Base-by-base conservation (phyloP, 441 rosid genomes). In the Biscutella laevigata region DNA sequence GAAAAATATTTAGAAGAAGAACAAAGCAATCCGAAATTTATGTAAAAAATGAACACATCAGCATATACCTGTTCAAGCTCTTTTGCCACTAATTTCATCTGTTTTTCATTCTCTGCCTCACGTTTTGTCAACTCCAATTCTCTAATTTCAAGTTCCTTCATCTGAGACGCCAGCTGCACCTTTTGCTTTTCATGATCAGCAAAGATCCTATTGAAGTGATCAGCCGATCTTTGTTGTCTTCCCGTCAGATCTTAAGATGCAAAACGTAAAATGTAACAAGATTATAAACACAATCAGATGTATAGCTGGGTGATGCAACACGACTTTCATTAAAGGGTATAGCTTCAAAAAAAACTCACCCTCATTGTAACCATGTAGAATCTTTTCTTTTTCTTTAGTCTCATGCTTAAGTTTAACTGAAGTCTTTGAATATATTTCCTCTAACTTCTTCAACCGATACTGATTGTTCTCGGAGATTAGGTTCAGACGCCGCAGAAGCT, bases 151-250 rank as follows among this genome's bases (percentile, higher is more conserved):
- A 91, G 88, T 67, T 83, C 89, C 54, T 59, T 76, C 50, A 70
- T 80, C 61, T 77, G 87, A 68, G 94, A 71, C 70, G 76, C 95
- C 51, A 91, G 57, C 63, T 82, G 95, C 50, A 39, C 24, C 78
- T 85, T 88, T 25, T 74, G 80, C 68, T 85, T 88, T 74, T 85
- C 95, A 60, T 88, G 94, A 59, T 91, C 94, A 57, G 62, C 77
- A 62, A 75, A 76, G 53, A 88, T 83, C 64, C 77, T 83, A 66
- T 65, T 80, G 47, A 74, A 83, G 64, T 91, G 95, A 39, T 81
- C 94, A 24, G 68, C 64, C 7, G 94, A 82, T 43, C 79, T 77
- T 21, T 63, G 55, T 70, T 88, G 94, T 54, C 90, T 81, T 49
- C 82, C 82, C 57, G 64, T 79, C 37, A 83, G 80, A 68, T 88